Evolutionary conservation across 108 stramenopile species (phyloP), one percentile per base, ranked within the genome.

Genomic region (Epithemia pelagica): DNA sequence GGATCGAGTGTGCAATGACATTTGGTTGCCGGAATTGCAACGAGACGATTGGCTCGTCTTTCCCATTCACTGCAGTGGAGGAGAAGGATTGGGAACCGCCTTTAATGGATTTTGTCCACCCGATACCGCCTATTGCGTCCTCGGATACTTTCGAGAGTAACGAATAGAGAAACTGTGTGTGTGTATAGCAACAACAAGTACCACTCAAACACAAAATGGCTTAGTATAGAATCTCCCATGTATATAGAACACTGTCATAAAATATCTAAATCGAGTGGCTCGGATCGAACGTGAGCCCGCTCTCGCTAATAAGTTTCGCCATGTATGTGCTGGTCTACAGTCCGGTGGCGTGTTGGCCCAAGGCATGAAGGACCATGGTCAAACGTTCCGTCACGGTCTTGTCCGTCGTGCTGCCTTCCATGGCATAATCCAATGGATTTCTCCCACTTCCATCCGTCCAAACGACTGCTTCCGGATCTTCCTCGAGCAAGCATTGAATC

Each of bases 31-130:
- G 20, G 54, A 52, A 54, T 60, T 74, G 52, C 55, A 63, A 18
- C 54, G 74, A n/a, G 69, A 81, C 46, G 76, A 81, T 57, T 81
- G 80, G 80, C 57, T 81, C 3, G 76, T 81, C 8, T 81, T 81
- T 59, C 31, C 73, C 0, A 67, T 76, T 64, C 28, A 72, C 15
- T 73, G 73, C 32, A 46, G 68, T 57, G 75, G 66, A 24, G 79
- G 79, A 15, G 29, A 30, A 5, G 72, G 72, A 1, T n/a, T 73
- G 21, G 65, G 72, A 26, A 81, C 80, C 0, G 57, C 62, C 27
- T 81, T 81, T 58, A 81, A 81, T 66, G 80, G 80, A 21, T 77
- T 81, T 65, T 66, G 66, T 22, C 80, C 80, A 30, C 80, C 80
- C 7, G 80, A 81, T 64, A 69, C 71, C 51, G 80, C 64, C 0